Base-by-base conservation (phyloP, 2,329 filamentous ascomycete species). In the Colletotrichum zoysiae region DNA sequence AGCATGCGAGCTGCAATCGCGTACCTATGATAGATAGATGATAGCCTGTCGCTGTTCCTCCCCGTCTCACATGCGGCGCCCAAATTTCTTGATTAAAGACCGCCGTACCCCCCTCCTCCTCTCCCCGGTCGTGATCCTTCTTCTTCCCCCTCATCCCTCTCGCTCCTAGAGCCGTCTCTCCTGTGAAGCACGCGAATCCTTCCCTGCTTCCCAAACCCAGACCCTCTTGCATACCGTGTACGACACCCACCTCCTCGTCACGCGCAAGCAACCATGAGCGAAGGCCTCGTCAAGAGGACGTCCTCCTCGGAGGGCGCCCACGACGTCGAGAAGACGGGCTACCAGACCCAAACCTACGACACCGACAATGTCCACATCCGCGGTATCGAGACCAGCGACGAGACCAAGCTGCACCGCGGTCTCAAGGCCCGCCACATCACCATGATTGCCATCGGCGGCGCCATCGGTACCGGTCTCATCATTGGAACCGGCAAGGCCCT, bases 391-490 rank as follows among this genome's bases (percentile, higher is more conserved):
- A 87, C 85, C 20, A 83, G 81, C 63, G 78, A 81, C 40, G 84
- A 86, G 73, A 86, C 85, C 59, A 79, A 80, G 74, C 82, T 88
- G 67, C 85, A 86, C 70, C 84, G 85, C n/a, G 86, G 85, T 33
- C 85, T 88, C 75, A 85, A 87, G 78, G 84, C 86, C 26, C 85
- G 86, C 12, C 86, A 88, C 79, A 87, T 88, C 77, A 86, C 84
- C 77, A 88, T 88, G 86, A 87, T 88, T 81, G 92, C 92, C 75
- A 92, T 94, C 71, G 92, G 92, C 77, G 92, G 92, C 79, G 91
- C 92, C 73, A 90, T 94, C 71, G 92, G 89, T 67, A 93, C 91
- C 65, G 92, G 92, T 79, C 84, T 94, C 67, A 92, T 94, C 75
- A 91, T 94, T 76, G 92, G 92, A 74, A 91, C 88, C 50, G 87